Evolutionary conservation across 768 basidiomycete species (phyloP).

Genomic region (Mycena amicta): DNA sequence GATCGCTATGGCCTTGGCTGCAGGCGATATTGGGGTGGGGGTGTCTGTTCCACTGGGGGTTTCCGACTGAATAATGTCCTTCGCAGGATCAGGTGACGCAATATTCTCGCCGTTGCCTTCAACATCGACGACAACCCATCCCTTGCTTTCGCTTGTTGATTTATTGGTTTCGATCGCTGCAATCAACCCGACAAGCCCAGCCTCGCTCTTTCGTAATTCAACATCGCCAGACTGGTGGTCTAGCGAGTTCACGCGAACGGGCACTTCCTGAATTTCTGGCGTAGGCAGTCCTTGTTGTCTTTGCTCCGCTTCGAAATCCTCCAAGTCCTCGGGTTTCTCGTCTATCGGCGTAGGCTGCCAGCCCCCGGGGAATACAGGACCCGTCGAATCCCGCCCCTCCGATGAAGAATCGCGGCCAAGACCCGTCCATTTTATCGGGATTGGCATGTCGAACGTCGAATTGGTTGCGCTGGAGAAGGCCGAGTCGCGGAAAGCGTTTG

Average conservation of each 20-base stretch:
- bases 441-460: constrained; percentile 51
- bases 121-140: constrained; percentile 70
- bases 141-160: constrained; percentile 42
- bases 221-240: constrained; percentile 49
- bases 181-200: constrained; percentile 58
- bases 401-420: constrained; percentile 19
- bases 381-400: constrained; percentile 28
- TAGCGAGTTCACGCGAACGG: constrained; percentile 55
- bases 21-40: constrained; percentile 38
- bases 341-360: constrained; percentile 60
- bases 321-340: constrained; percentile 40
- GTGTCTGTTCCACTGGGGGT: constrained; percentile 7
- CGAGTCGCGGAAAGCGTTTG: constrained; percentile 69
- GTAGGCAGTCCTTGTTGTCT: constrained; percentile 32
- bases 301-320: too few species aligned
- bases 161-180: constrained; percentile 34
- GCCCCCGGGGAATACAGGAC: constrained; percentile 51
- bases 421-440: constrained; percentile 68
- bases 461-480: constrained; percentile 54
- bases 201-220: constrained; percentile 61
- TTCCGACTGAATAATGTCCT: constrained; percentile 1
- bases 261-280: constrained; percentile 48
- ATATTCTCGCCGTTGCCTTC: constrained; percentile 40
- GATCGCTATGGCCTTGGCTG: constrained; percentile 66
- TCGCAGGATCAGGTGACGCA: constrained; percentile 25